Evolutionary conservation across 2,329 filamentous ascomycete genomes (phyloP), one percentile per base, ranked within the genome.

Genomic region (Cladobotryum mycophilum): DNA sequence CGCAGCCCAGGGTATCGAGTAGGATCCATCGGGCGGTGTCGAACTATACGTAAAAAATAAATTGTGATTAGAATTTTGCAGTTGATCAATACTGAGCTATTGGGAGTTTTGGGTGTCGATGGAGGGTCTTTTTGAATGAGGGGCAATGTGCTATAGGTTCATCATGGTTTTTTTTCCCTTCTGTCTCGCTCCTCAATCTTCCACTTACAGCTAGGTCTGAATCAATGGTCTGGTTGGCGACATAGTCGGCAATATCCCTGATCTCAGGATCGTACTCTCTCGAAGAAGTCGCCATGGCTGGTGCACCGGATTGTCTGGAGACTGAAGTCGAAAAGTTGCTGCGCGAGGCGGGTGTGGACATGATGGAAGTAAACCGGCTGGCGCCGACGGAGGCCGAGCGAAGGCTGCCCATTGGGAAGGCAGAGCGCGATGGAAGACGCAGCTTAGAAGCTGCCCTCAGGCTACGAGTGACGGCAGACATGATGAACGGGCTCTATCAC

Each of bases 1-100:
- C 93, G 70, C 93, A 99, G 65, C 93, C 93, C 44, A 99, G 81
- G 50, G 93, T 97, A 71, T 99, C 93, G 66, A 97, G 83, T 71
- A 99, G 90, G 60, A 97, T 91, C 76, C 90, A 92, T 73, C 93
- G 86, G 56, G 93, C 93, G 45, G 93, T 99, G 71, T 99, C 93
- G 68, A 88, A 95, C 88, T 93, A 44, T 13, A 30, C 11, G 13
- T n/a, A 40, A 15, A 41, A 20, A 18, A 30, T 30, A 6, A 30
- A 30, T 30, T 30, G 25, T 45, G 25, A 13, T 18, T 33, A 14
- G 45, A 33, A 47, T 18, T 14, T 20, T 30, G 25, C 25, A 30
- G 25, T 30, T 8, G n/a, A 30, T 30, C 25, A 30, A 30, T 30
- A 6, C 9, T 30, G 25, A 30, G 25, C 6, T 8, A 6, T 30